These are phyloP conservation scores for Mucuna pruriens DNA, from an alignment of 306 rosid genomes.

Conservation along the genomic window DNA sequence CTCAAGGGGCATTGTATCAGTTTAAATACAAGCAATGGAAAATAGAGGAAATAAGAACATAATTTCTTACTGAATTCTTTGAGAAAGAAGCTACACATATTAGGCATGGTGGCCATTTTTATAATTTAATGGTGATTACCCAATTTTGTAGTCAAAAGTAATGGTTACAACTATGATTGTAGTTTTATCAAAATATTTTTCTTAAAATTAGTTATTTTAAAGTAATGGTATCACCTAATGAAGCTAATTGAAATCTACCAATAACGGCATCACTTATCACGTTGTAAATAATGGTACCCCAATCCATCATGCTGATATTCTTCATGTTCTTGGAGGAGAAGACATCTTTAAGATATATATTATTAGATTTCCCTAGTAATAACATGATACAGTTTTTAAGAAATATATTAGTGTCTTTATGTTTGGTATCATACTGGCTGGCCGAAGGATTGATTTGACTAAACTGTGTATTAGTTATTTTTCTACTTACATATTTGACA, in stretches of 20 bases:
- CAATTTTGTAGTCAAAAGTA: conserved; percentile 7
- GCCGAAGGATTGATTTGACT: conserved; percentile 28
- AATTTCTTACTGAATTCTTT: neutral
- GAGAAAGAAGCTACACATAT: conserved; percentile 8
- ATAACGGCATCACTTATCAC: neutral
- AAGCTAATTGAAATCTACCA: conserved; percentile 26
- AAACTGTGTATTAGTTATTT: neutral
- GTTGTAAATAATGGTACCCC: neutral
- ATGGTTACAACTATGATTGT: neutral
- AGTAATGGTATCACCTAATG: conserved; percentile 7
- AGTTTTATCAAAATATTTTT: neutral
- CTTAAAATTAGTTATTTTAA: conserved; percentile 6
- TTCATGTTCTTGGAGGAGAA: conserved; percentile 23
- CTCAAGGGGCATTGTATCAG: neutral
- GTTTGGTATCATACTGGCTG: conserved; percentile 14
- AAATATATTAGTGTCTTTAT: conserved; percentile 12
- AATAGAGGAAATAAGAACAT: neutral
- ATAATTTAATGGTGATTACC: neutral
- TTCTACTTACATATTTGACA: conserved; percentile 19
- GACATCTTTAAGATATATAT: conserved; percentile 1
- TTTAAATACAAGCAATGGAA: neutral
- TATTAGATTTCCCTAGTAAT: conserved; percentile 18
- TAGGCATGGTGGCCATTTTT: neutral
- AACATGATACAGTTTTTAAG: neutral
- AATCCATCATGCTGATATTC: conserved; percentile 27